Conservation (phyloP, 352 stramenopile genomes). For the Phytopythium aichiense region DNA sequence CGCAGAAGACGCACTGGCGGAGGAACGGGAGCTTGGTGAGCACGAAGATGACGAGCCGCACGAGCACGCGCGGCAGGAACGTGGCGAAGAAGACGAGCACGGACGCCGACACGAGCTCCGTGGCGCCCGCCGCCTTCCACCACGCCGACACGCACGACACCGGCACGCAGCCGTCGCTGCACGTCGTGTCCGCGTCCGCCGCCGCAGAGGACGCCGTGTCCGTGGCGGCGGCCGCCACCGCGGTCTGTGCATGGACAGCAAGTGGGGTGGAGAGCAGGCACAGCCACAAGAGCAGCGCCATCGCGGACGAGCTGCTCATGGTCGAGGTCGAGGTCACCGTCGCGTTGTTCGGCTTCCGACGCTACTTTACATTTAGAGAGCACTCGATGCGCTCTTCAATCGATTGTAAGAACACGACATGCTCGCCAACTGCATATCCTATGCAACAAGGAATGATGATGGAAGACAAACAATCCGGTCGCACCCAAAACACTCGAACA, state of each 20-base stretch:
- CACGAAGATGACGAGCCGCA: slow-evolving; percentile 83
- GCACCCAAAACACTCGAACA: too few species aligned
- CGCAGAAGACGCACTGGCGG: slow-evolving; percentile 44
- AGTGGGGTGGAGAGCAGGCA: neutral
- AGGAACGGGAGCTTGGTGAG: slow-evolving; percentile 85
- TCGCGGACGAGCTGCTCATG: too few species aligned
- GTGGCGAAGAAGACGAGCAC: slow-evolving; percentile 86
- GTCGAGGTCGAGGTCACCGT: too few species aligned
- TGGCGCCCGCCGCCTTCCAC: slow-evolving; percentile 40
- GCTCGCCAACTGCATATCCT: too few species aligned
- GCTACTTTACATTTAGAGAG: too few species aligned
- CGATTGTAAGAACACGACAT: too few species aligned
- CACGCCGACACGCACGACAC: slow-evolving; percentile 49
- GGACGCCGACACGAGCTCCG: slow-evolving; percentile 48
- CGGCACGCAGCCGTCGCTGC: slow-evolving; percentile 34
- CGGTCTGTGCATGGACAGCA: neutral
- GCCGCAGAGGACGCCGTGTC: neutral
- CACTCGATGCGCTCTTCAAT: too few species aligned
- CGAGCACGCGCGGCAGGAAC: slow-evolving; percentile 80
- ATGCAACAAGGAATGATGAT: too few species aligned
- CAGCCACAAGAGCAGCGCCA: neutral
- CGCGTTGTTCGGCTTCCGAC: too few species aligned
- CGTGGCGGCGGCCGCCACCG: neutral
- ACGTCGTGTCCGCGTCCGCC: slow-evolving; percentile 7
- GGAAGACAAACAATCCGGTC: too few species aligned